A percentile compares a stretch with the other conserved stretches of the same genome.
Evolutionary conservation across 306 rosid species (phyloP).

Genomic region (Fragaria iinumae): DNA sequence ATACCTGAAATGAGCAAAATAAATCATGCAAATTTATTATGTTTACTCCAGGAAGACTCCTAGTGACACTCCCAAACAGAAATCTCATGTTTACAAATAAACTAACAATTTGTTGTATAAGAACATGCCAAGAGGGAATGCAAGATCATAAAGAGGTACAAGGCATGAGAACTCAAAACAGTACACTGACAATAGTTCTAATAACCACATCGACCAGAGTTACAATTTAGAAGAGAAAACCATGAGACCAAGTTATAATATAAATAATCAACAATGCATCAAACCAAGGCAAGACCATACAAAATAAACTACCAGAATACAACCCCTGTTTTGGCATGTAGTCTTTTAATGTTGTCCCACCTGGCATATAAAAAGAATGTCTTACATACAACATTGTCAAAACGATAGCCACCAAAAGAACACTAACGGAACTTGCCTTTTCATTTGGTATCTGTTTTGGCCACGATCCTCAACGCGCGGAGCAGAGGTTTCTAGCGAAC

Average conservation of each 20-base stretch:
- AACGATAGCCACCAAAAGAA: not conserved
- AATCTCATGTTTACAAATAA: constrained; percentile 2
- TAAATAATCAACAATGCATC: not conserved
- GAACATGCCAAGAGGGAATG: not conserved
- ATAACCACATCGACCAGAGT: not conserved
- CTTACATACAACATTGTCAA: constrained; percentile 8
- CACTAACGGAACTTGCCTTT: constrained; percentile 52
- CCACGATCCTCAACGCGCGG: no score
- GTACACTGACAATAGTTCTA: not conserved
- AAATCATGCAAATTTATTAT: no score
- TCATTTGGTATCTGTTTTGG: no score
- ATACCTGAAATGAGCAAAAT: no score
- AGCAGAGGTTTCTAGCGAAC: no score
- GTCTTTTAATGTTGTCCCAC: constrained; percentile 94
- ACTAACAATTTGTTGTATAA: not conserved
- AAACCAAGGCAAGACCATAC: constrained; percentile 6
- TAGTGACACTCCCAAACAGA: not conserved
- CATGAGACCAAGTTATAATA: constrained; percentile 33
- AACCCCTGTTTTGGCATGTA: constrained; percentile 92
- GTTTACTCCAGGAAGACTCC: not conserved
- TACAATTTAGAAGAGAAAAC: constrained; percentile 12
- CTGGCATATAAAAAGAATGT: constrained; percentile 33
- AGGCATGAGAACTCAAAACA: not conserved
- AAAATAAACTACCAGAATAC: constrained; percentile 91
- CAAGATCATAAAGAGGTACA: not conserved